Base-by-base conservation (phyloP, 345 rosid species). In the Gossypium mustelinum region DNA sequence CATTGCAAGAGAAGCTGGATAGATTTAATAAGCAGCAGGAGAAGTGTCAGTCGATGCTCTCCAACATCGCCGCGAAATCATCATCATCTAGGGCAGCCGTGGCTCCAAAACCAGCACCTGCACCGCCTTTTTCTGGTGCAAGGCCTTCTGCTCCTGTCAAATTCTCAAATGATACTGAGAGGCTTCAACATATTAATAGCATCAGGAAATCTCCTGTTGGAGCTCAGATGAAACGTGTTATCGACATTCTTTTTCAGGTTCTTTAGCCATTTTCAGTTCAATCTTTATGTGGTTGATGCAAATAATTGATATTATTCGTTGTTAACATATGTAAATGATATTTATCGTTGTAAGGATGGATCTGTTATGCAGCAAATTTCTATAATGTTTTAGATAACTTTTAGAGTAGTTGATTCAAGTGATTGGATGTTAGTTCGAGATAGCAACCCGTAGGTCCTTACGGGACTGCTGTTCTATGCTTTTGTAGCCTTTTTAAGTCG, bases 201-300 rank as follows among this genome's bases (percentile, higher is more conserved):
- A 65, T 75, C n/a, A 85, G 98, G 24, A 92, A 91, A 83, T 80
- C 83, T 17, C 94, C 93, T 61, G 93, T 87, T 24, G 98, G 98
- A 11, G 89, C 97, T 75, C 97, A 90, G 85, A 90, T 94, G 68
- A 94, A 92, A 82, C 97, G 93, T 22, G 97, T 94, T 76, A 92
- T 94, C 22, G 90, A 90, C 76, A 11, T 65, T 2, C 55, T 75
- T 11, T 44, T 41, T 64, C 55, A 75, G 77, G 77, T 75, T 65
- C 51, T 75, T 18, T 47, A 16, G 3, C 44, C 55, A 51, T 18
- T n/a, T 20, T 25, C 18, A 48, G 9, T 50, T 50, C 27, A 50
- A 50, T 25, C 43, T 68, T 50, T 68, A 25, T 68, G 8, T 3
- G 11, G 18, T 68, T 68, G 41, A 68, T 47, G 34, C 18, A 22